Evolutionary conservation across 1,284 basidiomycete genomes (phyloP), one percentile per base, ranked within the genome.

Genomic region (Cryptococcus sp.): DNA sequence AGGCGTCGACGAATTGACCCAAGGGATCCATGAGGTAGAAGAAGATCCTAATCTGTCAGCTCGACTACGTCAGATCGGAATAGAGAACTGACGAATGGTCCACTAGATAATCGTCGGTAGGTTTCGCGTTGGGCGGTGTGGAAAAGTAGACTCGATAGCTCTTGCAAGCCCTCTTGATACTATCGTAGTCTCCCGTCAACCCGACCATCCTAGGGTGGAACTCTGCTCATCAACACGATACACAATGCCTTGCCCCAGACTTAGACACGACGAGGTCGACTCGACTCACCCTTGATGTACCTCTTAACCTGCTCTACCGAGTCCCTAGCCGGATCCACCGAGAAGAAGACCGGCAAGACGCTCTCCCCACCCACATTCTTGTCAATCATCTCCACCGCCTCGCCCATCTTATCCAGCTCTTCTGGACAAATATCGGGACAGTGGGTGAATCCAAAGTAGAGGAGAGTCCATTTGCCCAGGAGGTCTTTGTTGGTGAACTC

Each of bases 391-490:
- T 86, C 78, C 28, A 97, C 80, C n/a, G 93, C 85, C 1, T 76
- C 78, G 19, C 85, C 83, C 79, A 97, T 85, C 77, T 98, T 98
- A 78, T 98, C 94, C 26, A 99, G 79, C 74, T 98, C 94, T 55
- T 95, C 90, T 2, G 94, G 94, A 70, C 94, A 99, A 53, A 99
- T 97, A 73, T 99, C 95, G 3, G 94, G 95, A 71, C 92, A 95
- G 73, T 95, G 92, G 26, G 91, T 92, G 75, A 95, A 95, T 12
- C 92, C 92, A 73, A 97, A 97, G 76, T 98, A 98, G 48, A 98
- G 84, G 56, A 98, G 76, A 33, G 80, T 87, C 75, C 79, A 80
- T 78, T 89, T 84, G 50, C 88, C 90, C 23, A 86, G 73, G 45
- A 98, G 75, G 66, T 97, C 82, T 51, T 87, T 75, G 43, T 97